Evolutionary conservation across 108 stramenopile genomes (phyloP), one percentile per base, ranked within the genome.

Genomic region (Parietichytrium sp.): DNA sequence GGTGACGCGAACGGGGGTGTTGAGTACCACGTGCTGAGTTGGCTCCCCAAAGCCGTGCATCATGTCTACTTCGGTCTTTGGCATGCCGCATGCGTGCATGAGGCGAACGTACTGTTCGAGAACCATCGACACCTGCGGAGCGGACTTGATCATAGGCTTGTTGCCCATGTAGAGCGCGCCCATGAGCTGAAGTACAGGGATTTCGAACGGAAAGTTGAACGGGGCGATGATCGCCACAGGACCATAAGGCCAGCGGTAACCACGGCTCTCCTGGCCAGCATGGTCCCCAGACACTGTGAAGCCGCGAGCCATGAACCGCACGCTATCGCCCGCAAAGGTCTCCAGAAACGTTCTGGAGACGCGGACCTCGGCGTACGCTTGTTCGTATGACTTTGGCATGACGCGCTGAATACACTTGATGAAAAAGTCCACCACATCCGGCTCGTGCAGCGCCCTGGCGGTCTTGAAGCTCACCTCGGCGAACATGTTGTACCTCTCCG

Each of bases 151-250:
- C 15, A 94, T 89, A 0, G 94, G 93, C 82, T 97, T 97, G 90
- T 98, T 98, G 8, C 98, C 98, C 98, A 98, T 98, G 89, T 88
- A 97, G 20, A 98, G 87, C 6, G 98, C 93, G 26, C 96, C 96
- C 96, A 98, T 97, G 33, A 96, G 79, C 86, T 98, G 98, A 55
- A 96, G 87, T 8, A 93, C 94, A 3, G 96, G 94, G 85, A 97
- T 97, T 84, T 97, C 96, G 72, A 96, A 54, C 3, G 94, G 94
- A 82, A 96, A 96, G 82, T 98, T 98, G 86, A 98, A 98, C 6
- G 98, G 98, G 20, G 94, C 90, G 26, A 98, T 88, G 29, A 98
- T 85, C 4, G 94, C 95, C 6, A 96, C 95, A 1, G 96, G 92
- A 27, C 98, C 98, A 84, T 92, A 98, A 1, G 98, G 98, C 95